These are phyloP conservation scores for Microthyrium microscopicum DNA, from an alignment of 2,329 filamentous ascomycete species.

Conservation along the genomic window DNA sequence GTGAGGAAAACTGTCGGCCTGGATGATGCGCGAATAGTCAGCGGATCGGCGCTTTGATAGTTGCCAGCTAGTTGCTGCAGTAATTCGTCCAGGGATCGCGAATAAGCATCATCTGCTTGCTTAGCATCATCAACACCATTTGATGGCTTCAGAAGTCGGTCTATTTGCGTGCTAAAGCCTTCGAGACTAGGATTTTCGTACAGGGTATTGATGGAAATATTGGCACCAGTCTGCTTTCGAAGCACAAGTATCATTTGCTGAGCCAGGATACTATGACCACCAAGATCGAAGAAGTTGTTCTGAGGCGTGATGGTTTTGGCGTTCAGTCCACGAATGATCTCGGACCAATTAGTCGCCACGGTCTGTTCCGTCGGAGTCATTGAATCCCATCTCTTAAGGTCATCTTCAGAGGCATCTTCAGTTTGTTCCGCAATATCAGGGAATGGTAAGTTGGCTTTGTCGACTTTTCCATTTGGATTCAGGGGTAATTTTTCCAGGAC, in stretches of 20 bases:
- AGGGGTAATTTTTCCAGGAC: slow-evolving; percentile 55
- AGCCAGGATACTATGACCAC: slow-evolving; percentile 66
- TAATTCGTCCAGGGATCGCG: slow-evolving; percentile 33
- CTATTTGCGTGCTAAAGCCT: slow-evolving; percentile 36
- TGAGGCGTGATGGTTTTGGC: slow-evolving; percentile 48
- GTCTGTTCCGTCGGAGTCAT: slow-evolving; percentile 43
- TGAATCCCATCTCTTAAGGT: slow-evolving; percentile 22
- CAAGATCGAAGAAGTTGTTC: slow-evolving; percentile 59
- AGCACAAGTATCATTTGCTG: slow-evolving; percentile 66
- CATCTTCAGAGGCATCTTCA: slow-evolving; percentile 1
- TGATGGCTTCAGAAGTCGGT: slow-evolving; percentile 31
- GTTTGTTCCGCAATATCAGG: slow-evolving; percentile 39
- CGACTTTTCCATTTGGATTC: slow-evolving; percentile 41
- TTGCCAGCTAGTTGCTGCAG: slow-evolving; percentile 30
- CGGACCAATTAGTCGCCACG: slow-evolving; percentile 57
- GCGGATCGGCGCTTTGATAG: slow-evolving; percentile 15
- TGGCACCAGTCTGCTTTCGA: slow-evolving; percentile 39
- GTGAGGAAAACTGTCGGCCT: slow-evolving; percentile 56
- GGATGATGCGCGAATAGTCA: slow-evolving; percentile 19
- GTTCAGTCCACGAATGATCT: slow-evolving; percentile 45
- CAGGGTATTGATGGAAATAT: slow-evolving; percentile 54
- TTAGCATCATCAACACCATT: slow-evolving; percentile 29
- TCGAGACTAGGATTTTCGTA: slow-evolving; percentile 50
- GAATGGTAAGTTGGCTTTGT: slow-evolving; percentile 65
- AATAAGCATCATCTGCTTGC: slow-evolving; percentile 29